Evolutionary conservation across 2,329 filamentous ascomycete genomes (phyloP).

Genomic region (Aurifilum marmelostoma): DNA sequence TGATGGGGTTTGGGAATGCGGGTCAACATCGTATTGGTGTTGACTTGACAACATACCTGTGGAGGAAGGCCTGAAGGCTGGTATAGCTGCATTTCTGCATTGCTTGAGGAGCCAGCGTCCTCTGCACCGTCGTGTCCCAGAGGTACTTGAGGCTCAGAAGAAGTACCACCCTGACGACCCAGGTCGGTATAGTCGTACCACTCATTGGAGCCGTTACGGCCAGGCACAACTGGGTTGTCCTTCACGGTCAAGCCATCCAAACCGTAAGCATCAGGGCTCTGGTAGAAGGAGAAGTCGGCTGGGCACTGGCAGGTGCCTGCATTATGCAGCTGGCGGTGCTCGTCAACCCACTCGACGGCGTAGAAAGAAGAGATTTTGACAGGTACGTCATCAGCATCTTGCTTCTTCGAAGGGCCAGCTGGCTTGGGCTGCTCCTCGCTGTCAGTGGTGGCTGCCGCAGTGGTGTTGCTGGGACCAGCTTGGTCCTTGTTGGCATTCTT

Average conservation of each 20-base stretch:
- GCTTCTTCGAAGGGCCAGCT: constrained; percentile 6
- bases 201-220: neutral
- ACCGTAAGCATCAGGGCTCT: constrained; percentile 27
- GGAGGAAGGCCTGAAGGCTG: neutral
- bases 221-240: neutral
- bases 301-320: constrained; percentile 41
- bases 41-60: neutral
- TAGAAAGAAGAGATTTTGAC: constrained; percentile 43
- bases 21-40: neutral
- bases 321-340: constrained; percentile 43
- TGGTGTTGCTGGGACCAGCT: neutral
- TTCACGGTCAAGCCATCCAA: neutral
- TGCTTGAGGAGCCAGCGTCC: neutral
- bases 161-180: neutral
- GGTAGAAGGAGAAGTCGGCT: constrained; percentile 39
- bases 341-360: constrained; percentile 45
- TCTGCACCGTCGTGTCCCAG: neutral
- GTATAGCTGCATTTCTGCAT: neutral
- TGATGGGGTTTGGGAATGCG: neutral
- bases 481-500: neutral
- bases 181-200: neutral
- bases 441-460: too few species aligned
- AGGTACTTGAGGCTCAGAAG: neutral
- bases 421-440: neutral
- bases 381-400: constrained; percentile 31